These are phyloP conservation scores for Cryptococcus sp. DNA, from an alignment of 1,284 basidiomycete genomes.

Conservation along the genomic window DNA sequence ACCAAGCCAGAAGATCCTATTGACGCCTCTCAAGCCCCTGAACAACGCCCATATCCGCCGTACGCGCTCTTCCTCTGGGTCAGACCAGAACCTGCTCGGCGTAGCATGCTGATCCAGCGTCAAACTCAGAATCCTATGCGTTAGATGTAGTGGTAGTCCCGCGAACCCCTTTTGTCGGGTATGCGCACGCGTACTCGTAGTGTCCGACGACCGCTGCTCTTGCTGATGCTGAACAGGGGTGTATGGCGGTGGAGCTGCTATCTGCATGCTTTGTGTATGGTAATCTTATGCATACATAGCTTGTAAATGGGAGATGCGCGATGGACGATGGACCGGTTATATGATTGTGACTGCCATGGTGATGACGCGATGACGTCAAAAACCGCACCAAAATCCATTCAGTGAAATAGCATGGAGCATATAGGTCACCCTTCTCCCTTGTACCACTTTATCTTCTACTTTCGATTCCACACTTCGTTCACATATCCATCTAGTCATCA, in stretches of 20 bases:
- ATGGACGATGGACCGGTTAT: not conserved
- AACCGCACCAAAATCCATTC: too few relatives aligned
- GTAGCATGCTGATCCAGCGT: conserved; percentile 41
- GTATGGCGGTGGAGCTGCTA: not conserved
- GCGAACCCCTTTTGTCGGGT: conserved; percentile 11
- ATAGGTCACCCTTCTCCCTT: not conserved
- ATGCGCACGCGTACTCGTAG: not conserved
- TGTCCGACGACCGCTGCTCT: too few relatives aligned
- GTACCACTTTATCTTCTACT: not conserved
- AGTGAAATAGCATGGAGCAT: not conserved
- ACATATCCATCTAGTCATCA: not conserved
- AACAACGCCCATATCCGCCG: conserved; percentile 38
- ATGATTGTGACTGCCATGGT: too few relatives aligned
- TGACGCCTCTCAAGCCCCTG: conserved; percentile 33
- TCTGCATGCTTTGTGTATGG: not conserved
- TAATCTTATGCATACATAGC: not conserved
- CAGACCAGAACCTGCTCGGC: conserved; percentile 32
- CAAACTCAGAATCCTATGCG: conserved; percentile 37
- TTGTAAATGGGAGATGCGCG: not conserved
- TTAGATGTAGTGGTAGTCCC: conserved; percentile 34
- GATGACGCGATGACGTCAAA: too few relatives aligned
- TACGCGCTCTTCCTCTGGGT: conserved; percentile 38
- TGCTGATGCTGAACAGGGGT: not conserved
- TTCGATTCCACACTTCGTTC: not conserved
- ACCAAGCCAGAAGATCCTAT: conserved; percentile 45